A percentile compares a stretch with the other conserved stretches of the same genome.
phyloP scores from a whole-genome alignment of 163 green algal species.

The Scenedesmus sp. region DNA sequence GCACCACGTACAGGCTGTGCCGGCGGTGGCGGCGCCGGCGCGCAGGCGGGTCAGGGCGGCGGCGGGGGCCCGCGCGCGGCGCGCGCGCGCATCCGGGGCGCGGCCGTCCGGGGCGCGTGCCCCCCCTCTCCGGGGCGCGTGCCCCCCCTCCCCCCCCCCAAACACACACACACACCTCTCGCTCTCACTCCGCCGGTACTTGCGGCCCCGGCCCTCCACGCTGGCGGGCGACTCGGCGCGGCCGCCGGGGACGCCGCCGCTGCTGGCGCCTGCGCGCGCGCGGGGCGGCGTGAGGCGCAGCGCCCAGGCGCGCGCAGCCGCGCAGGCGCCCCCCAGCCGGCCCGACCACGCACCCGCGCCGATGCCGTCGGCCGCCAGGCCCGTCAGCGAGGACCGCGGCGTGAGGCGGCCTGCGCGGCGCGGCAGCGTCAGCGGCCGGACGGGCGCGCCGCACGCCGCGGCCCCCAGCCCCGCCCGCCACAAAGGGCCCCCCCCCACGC shows the following conservation, averaged over 20 bases:
- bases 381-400: not conserved
- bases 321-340: no score
- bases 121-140: no score
- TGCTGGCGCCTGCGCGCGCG: no score
- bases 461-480: not conserved
- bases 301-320: no score
- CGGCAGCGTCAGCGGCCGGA: no score
- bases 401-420: constrained; percentile 1
- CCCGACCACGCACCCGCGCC: not conserved
- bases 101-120: no score
- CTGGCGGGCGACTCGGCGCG: constrained; percentile 27
- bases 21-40: no score
- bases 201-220: constrained; percentile 33
- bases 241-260: not conserved
- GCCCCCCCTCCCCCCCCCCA: not conserved
- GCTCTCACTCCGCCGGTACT: constrained; percentile 35
- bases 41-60: no score
- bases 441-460: not conserved
- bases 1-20: not conserved
- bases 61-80: no score
- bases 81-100: no score
- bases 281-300: no score
- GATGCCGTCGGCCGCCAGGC: constrained; percentile 23
- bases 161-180: constrained; percentile 29
- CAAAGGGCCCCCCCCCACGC: not conserved